Evolutionary conservation across 2,329 filamentous ascomycete genomes (phyloP), one percentile per base, ranked within the genome.

Genomic region (Bipolaris bicolor): DNA sequence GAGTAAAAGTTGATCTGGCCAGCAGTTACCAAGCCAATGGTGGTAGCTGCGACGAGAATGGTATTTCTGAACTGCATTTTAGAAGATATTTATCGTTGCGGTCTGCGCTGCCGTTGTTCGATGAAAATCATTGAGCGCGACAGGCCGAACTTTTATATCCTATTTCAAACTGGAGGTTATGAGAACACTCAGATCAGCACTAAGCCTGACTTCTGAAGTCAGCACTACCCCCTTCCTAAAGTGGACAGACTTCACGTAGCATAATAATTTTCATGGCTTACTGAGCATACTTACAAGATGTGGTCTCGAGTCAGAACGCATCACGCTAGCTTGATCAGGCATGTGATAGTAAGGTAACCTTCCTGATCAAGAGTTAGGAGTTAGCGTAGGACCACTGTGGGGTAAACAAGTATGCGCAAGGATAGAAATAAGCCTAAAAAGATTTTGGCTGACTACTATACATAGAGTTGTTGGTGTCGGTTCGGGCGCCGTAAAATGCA

Each of bases 1-100:
- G 58, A 63, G 49, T 65, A 65, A 29, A 65, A 65, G 46, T 65
- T 65, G 5, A 65, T 58, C n/a, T 65, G 61, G 33, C 61, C 63
- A 7, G 63, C 63, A 4, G 61, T 49, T 7, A 46, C 58, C 5
- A 55, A 48, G 41, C 57, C 16, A 1, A 61, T 29, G 48, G 33
- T 37, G 7, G 52, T 54, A 7, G 61, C 37, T n/a, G 48, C 50
- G 24, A 45, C 53, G 20, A 63, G 43, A 26, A 58, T 11, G 22
- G 51, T 3, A 36, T 31, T 51, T 1, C 44, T 24, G 29, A 36
- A 36, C n/a, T 47, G 50, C 58, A 63, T 62, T 26, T 26, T 43
- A 26, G 40, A 43, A 15, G 10, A 5, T 5, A 18, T 6, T 13
- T 36, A n/a, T 36, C 3, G 15, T 36, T 36, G 15, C 16, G 6